Evolutionary conservation across 164 flowering plant genomes (phyloP).

Genomic region (Piper longum): DNA sequence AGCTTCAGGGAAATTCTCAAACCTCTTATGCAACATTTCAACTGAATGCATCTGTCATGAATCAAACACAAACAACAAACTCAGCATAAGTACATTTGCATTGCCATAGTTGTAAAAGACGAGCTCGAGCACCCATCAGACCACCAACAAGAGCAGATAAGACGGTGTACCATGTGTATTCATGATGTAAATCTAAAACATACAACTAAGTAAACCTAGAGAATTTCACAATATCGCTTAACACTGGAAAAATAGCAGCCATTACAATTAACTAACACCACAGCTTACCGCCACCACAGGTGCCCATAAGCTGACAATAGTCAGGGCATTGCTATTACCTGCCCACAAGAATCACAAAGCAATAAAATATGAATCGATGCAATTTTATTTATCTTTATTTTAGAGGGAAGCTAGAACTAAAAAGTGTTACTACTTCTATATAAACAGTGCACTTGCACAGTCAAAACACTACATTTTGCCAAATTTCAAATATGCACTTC

Average conservation of each 20-base stretch:
- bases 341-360: slow-evolving; percentile 9
- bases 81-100: background rate
- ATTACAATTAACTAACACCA: background rate
- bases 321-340: slow-evolving; percentile 69
- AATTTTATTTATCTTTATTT: no score
- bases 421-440: no score
- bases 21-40: slow-evolving; percentile 96
- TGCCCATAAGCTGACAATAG: slow-evolving; percentile 80
- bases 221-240: background rate
- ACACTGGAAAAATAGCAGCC: background rate
- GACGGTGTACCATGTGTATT: slow-evolving; percentile 91
- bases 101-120: slow-evolving; percentile 16
- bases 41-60: slow-evolving; percentile 69
- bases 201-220: background rate
- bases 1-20: slow-evolving; percentile 95
- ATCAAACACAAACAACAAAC: background rate
- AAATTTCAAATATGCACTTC: no score
- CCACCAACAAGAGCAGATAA: slow-evolving; percentile 95
- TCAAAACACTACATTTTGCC: no score
- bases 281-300: slow-evolving; percentile 92
- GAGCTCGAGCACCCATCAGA: slow-evolving; percentile 84
- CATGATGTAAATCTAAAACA: slow-evolving; percentile 76
- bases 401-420: no score
- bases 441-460: no score
- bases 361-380: no score